Conservation (phyloP, 2,329 filamentous ascomycete genomes). For the Ceratocystiopsis minuta region DNA sequence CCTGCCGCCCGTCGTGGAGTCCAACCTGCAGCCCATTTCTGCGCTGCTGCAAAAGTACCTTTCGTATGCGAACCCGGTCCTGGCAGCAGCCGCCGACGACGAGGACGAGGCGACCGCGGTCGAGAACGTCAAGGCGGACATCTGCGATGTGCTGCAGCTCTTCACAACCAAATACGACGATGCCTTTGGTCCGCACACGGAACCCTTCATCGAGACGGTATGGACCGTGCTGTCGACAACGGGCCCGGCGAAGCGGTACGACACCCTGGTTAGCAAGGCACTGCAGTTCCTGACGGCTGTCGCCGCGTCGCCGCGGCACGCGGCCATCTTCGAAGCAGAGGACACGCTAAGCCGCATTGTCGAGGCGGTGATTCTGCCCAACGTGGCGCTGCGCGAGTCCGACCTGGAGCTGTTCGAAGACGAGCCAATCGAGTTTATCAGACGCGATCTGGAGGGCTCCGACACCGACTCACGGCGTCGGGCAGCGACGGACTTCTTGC, state of each 20-base stretch:
- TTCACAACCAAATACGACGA: conserved; percentile 94
- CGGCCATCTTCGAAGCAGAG: conserved; percentile 69
- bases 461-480: conserved; percentile 85
- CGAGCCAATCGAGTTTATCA: conserved; percentile 96
- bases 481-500: conserved; percentile 86
- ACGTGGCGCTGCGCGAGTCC: conserved; percentile 77
- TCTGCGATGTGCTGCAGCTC: conserved; percentile 77
- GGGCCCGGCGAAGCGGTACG: conserved; percentile 79
- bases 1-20: conserved; percentile 84
- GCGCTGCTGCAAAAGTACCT: conserved; percentile 82
- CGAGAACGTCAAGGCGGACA: conserved; percentile 80
- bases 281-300: conserved; percentile 88
- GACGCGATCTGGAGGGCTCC: conserved; percentile 84
- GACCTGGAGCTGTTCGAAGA: conserved; percentile 95
- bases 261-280: conserved; percentile 84
- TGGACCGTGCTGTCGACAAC: conserved; percentile 83
- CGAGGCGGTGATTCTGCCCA: conserved; percentile 89
- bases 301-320: conserved; percentile 59
- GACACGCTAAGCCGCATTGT: conserved; percentile 69
- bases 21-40: conserved; percentile 62
- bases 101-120: conserved; percentile 82
- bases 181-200: conserved; percentile 64
- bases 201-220: conserved; percentile 72
- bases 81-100: conserved; percentile 41
- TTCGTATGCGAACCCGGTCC: conserved; percentile 65